Conservation (phyloP, 2,329 filamentous ascomycete species). For the Calonectria pseudoturangicola region DNA sequence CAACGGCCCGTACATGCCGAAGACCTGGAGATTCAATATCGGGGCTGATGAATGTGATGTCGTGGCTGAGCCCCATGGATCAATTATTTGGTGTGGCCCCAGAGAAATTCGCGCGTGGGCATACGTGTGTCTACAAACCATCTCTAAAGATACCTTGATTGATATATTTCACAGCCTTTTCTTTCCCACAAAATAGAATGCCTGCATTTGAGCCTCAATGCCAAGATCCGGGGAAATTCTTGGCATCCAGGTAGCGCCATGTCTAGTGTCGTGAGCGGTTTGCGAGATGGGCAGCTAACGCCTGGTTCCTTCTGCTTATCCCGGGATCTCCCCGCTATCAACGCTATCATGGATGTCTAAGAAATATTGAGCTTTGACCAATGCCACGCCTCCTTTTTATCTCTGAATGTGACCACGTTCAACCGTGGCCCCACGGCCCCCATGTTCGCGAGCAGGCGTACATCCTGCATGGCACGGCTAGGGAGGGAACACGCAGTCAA, state of each 20-base stretch:
- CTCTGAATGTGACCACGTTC: neutral
- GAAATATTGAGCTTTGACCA: neutral
- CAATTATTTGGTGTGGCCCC: no score
- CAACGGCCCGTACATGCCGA: slow-evolving; percentile 6
- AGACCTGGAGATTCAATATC: neutral
- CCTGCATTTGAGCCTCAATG: slow-evolving; percentile 6
- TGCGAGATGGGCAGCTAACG: neutral
- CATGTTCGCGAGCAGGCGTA: neutral
- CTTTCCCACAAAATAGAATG: neutral
- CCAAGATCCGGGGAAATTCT: slow-evolving; percentile 21
- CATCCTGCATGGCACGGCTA: neutral
- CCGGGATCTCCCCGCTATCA: neutral
- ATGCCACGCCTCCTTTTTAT: neutral
- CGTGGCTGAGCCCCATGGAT: no score
- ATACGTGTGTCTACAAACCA: no score
- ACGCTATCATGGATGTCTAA: neutral
- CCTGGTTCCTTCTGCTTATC: neutral
- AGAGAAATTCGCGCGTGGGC: no score
- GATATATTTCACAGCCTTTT: neutral
- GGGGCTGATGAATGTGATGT: neutral
- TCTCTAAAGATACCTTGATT: neutral
- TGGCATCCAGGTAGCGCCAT: neutral
- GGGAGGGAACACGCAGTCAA: neutral
- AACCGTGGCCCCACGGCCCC: neutral
- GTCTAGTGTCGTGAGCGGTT: neutral